Base-by-base conservation (phyloP, 1,284 basidiomycete species). In the Psilocybe mexicana region DNA sequence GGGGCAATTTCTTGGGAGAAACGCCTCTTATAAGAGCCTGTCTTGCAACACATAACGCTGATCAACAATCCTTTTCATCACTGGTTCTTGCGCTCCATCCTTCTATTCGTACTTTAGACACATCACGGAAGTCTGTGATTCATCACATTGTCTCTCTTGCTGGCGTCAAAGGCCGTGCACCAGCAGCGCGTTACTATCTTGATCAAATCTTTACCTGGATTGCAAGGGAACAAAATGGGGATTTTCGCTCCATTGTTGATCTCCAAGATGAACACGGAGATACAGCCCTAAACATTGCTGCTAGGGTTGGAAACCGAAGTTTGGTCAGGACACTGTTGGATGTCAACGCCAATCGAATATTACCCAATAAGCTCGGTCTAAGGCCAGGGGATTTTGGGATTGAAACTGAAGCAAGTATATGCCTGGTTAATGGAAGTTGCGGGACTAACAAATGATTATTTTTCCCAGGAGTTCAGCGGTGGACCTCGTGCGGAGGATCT, bases 221-320 rank as follows among this genome's bases (percentile, higher is more conserved):
- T 65, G 90, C 87, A 36, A 81, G 87, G 58, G 78, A 86, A 59
- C 83, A 89, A 65, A 81, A 80, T 10, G 87, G 86, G 1, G 87
- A 90, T 57, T 92, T 96, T 69, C 82, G 83, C 67, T 87, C 84
- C 7, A 75, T 98, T 42, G 86, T 99, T 12, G 94, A 99, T 73
- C 79, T 97, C 42, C 94, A 96, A 74, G 97, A 99, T 71, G 88
- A 94, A 63, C 90, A 98, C 71, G 97, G 97, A 0, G 97, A 99
- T 70, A 98, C 97, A 0, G 93, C 95, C 3, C 74, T 99, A 63
- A 97, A 96, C 73, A 93, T 98, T 63, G 94, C 96, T 11, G 96
- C 97, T 0, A 79, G 97, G 52, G 89, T 98, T 0, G 97, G 97
- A 2, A 98, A 96, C 72, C 83, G 90, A 60, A 88, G 90, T 63